Base-by-base conservation (phyloP, 2,329 filamentous ascomycete species). In the Iodosphaeria phyllophila region DNA sequence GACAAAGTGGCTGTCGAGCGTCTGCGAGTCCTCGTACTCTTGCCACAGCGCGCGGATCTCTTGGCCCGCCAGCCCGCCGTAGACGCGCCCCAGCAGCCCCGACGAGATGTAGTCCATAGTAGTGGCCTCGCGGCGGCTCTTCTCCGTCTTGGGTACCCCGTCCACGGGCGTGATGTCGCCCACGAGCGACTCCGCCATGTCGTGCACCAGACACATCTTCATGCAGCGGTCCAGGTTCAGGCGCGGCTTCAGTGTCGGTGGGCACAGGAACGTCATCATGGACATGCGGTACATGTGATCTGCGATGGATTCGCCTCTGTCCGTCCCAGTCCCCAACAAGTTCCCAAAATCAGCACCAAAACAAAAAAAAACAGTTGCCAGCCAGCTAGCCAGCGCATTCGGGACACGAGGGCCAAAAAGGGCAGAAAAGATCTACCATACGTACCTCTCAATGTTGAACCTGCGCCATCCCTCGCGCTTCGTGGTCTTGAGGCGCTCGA, bases 271-370 rank as follows among this genome's bases (percentile, higher is more conserved):
- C 34, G 80, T 83, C 49, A 98, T 82, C 37, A 98, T 67, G 24
- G 84, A 82, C 89, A 98, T 98, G 53, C 89, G 83, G 54, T 95
- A 98, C 89, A 98, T 98, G 62, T 98, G 89, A 55, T 98, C 89
- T 27, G 80, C 67, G 44, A 98, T 93, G 2, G 82, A 92, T 51
- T 98, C 89, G 46, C 80, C 77, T 29, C 64, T 72, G 33, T 5
- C 10, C 4, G 16, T 19, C 18, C 18, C 18, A 19, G 52, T n/a
- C 14, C n/a, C n/a, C n/a, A n/a, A n/a, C n/a, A n/a, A n/a, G n/a
- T n/a, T n/a, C n/a, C n/a, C n/a, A n/a, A n/a, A n/a, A n/a, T n/a
- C n/a, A n/a, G n/a, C n/a, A n/a, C n/a, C n/a, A n/a, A n/a, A n/a
- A n/a, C n/a, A n/a, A n/a, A n/a, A n/a, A n/a, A n/a, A n/a, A n/a